Evolutionary conservation across 2,329 filamentous ascomycete genomes (phyloP).

Genomic region (Pochonia chlamydosporia): DNA sequence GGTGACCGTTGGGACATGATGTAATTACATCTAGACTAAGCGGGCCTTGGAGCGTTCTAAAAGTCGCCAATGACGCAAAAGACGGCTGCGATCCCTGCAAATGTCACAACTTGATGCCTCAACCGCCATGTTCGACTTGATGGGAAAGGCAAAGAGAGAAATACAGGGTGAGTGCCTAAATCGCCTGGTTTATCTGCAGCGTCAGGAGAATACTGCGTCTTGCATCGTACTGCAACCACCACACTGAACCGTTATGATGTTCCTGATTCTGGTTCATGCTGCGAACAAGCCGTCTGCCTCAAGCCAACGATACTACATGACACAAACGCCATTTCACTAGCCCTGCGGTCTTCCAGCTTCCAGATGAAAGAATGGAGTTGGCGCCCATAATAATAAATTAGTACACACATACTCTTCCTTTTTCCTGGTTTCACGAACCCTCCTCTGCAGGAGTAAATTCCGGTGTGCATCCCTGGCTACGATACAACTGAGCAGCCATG

Average conservation of each 20-base stretch:
- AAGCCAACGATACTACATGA: background rate
- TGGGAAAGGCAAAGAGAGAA: background rate
- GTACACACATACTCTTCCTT: no score
- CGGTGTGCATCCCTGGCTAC: no score
- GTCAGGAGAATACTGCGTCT: no score
- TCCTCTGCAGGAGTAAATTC: no score
- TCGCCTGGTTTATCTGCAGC: no score
- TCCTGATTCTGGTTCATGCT: no score
- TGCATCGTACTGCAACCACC: background rate
- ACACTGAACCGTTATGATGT: background rate
- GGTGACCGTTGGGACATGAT: conserved; percentile 2
- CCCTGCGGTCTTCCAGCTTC: background rate
- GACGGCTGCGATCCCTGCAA: background rate
- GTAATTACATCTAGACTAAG: background rate
- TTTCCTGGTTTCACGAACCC: no score
- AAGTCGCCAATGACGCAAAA: background rate
- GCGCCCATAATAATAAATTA: no score
- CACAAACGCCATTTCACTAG: background rate
- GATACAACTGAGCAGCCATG: no score
- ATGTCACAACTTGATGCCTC: background rate
- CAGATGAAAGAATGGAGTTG: background rate
- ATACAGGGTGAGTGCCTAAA: no score
- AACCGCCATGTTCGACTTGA: no score
- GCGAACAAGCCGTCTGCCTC: background rate
- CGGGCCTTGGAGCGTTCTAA: background rate